Evolutionary conservation across 2,329 filamentous ascomycete species (phyloP), one percentile per base, ranked within the genome.

Genomic region (Cladobotryum protrusum): DNA sequence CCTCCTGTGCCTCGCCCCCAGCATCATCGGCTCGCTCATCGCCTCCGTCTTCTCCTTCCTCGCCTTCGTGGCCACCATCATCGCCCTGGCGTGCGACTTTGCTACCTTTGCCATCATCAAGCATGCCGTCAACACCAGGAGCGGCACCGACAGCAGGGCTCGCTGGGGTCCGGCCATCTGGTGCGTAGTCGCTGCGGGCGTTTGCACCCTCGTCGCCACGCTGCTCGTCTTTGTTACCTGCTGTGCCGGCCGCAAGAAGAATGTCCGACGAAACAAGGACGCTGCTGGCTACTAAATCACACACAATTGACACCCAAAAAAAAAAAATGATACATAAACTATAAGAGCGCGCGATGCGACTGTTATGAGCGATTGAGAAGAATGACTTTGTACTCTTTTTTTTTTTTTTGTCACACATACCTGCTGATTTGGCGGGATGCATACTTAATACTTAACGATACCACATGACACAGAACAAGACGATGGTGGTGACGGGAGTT

Each of bases 141-240:
- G 68, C 40, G 62, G 60, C 42, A 61, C 57, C 43, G 66, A 63
- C 53, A 67, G 64, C 54, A 62, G 59, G 15, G 81, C 82, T 18
- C 60, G 63, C 39, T 86, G 74, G 65, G 73, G 75, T 32, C 59
- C 70, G 3, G 82, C 71, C 14, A 74, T 82, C 39, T 86, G 82
- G 82, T 77, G 78, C 9, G 65, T 78, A 1, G 69, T 86, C 13
- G 81, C 68, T 7, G 74, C 76, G 2, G 78, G 78, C 54, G 67
- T 83, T 52, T 71, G 73, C 57, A 68, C 75, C 17, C 72, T 85
- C 47, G 51, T 83, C 20, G 82, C 74, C 8, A 75, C 76, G 17
- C 54, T 81, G 47, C 57, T 85, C 45, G 73, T 85, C 50, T 76
- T 86, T 57, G 69, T 84, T 56, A 80, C 79, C 6, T 85, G 81